Evolutionary conservation across 2,329 filamentous ascomycete genomes (phyloP), one percentile per base, ranked within the genome.

Genomic region (Diaporthe batatas): DNA sequence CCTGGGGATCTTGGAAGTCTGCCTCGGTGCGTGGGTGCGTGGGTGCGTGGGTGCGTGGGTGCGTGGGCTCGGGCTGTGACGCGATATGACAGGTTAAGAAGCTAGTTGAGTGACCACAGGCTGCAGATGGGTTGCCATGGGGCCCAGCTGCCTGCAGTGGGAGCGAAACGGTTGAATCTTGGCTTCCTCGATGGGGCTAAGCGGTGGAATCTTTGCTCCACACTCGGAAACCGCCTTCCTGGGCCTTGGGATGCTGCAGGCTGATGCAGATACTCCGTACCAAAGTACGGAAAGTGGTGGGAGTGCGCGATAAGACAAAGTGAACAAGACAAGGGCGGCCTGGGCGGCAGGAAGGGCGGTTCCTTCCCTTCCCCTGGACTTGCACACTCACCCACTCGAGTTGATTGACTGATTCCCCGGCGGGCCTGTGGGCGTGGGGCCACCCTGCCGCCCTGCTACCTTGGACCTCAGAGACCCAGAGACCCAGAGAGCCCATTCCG

Each of bases 141-240:
- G 44, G 44, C 62, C 36, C 62, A 51, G 44, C 59, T 49, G 59
- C n/a, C 59, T 64, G 42, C 39, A 62, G 58, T 44, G 14, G 36
- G 58, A 44, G 39, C 58, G 58, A 62, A 62, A 62, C 58, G 58
- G 58, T 16, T 47, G 36, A n/a, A 7, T 44, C 58, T 62, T 62
- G 58, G 58, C 58, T 44, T 44, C 18, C n/a, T 21, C 1, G 6
- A 65, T 23, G 23, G 2, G 44, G 59, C 16, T 36, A 65, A 32
- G 59, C 36, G 29, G 29, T 65, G 59, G 59, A 65, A 65, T 42
- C 39, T 62, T 25, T 62, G 58, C 39, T 62, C 58, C 58, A 25
- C 58, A 62, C 58, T 62, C n/a, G 39, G 58, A 62, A 62, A 29
- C 29, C 29, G 44, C 44, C 59, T 23, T 65, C 29, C 59, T 51